Evolutionary conservation across 805 yeast genomes (phyloP).

Genomic region (Hagleromyces aurorensis): DNA sequence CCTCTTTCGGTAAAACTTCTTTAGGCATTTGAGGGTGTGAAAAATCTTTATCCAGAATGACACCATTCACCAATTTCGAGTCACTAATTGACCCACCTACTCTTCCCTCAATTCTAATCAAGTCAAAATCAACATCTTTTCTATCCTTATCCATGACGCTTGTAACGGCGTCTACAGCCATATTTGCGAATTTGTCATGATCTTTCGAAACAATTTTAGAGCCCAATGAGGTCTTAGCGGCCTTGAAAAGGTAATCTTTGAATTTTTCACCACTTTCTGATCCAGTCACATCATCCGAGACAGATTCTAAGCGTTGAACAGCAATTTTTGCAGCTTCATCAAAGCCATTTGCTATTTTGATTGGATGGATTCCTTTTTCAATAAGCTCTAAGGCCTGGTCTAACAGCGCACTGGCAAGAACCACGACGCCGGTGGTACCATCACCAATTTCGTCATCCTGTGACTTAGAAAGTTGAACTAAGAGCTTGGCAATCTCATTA

Average conservation of each 20-base stretch:
- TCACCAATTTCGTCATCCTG: conserved; percentile 99
- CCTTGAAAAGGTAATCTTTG: conserved; percentile 58
- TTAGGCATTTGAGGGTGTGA: conserved; percentile 99
- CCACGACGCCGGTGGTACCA: conserved; percentile 98
- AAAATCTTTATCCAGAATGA: conserved; percentile 89
- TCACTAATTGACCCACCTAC: conserved; percentile 92
- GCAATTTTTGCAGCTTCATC: conserved; percentile 96
- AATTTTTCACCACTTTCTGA: conserved; percentile 24
- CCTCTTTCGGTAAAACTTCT: conserved; percentile 35
- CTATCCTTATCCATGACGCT: conserved; percentile 88
- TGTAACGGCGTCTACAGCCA: conserved; percentile 95
- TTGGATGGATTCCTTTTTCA: conserved; percentile 96
- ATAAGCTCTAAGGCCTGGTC: conserved; percentile 93
- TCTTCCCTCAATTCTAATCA: conserved; percentile 91
- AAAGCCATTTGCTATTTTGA: conserved; percentile 92
- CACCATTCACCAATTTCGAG: conserved; percentile 81
- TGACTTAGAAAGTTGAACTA: conserved; percentile 87
- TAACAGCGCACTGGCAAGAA: conserved; percentile 84
- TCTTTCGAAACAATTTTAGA: conserved; percentile 92
- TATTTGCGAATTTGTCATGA: conserved; percentile 87
- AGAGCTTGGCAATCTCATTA: conserved; percentile 88
- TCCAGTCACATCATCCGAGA: conserved; percentile 55
- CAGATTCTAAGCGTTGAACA: conserved; percentile 59
- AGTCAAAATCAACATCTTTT: conserved; percentile 93
- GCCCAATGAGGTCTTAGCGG: conserved; percentile 92